Evolutionary conservation across 2,329 filamentous ascomycete genomes (phyloP).

Genomic region (Epichloe bromicola): DNA sequence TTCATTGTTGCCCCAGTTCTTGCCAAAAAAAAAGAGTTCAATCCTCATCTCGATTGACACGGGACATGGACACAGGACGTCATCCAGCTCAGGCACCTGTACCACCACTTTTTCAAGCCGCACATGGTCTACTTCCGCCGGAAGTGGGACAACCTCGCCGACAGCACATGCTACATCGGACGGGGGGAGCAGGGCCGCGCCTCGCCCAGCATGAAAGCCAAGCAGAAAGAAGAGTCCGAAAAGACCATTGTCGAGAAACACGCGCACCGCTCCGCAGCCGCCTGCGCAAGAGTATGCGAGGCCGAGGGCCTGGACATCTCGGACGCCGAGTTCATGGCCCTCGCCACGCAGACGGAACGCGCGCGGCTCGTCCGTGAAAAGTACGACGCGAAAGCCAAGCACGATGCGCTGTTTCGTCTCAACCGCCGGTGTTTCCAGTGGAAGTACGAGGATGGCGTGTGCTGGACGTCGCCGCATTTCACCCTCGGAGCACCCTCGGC

Average conservation of each 20-base stretch:
- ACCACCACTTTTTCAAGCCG: slow-evolving; percentile 32
- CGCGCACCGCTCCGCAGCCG: slow-evolving; percentile 31
- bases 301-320: slow-evolving; percentile 23
- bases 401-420: slow-evolving; percentile 15
- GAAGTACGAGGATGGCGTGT: slow-evolving; percentile 30
- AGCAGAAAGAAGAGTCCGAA: slow-evolving; percentile 25
- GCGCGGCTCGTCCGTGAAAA: slow-evolving; percentile 15
- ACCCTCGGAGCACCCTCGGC: slow-evolving; percentile 27
- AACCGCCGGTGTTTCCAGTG: slow-evolving; percentile 33
- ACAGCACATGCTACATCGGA: slow-evolving; percentile 32
- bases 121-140: slow-evolving; percentile 28
- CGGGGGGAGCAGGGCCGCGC: slow-evolving; percentile 24
- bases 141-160: slow-evolving; percentile 41
- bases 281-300: slow-evolving; percentile 38
- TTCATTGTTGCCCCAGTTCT: neutral
- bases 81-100: slow-evolving; percentile 36
- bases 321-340: slow-evolving; percentile 19
- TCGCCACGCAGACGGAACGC: slow-evolving; percentile 16
- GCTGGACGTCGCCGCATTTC: slow-evolving; percentile 30
- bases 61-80: slow-evolving; percentile 20
- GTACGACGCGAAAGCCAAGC: slow-evolving; percentile 12
- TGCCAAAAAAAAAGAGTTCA: neutral
- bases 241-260: slow-evolving; percentile 29
- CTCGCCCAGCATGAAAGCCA: slow-evolving; percentile 17
- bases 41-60: too few species aligned